Evolutionary conservation across 2,329 filamentous ascomycete species (phyloP).

Genomic region (Microcyclospora pomicola): DNA sequence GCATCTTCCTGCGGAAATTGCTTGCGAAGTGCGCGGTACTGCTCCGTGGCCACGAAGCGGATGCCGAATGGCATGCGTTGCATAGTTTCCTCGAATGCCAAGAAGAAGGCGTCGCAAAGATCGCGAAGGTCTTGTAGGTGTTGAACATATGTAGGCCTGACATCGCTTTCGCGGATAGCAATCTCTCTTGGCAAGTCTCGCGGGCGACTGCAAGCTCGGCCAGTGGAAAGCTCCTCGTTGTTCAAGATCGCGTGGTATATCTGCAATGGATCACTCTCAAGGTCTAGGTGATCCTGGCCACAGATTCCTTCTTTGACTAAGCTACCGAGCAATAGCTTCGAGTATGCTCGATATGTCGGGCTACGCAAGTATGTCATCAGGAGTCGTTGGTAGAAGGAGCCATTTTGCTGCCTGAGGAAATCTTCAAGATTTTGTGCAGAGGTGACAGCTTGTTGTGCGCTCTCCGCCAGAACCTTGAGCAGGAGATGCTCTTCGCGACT

Average conservation of each 20-base stretch:
- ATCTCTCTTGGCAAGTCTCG: slow-evolving; percentile 80
- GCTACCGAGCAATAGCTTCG: slow-evolving; percentile 72
- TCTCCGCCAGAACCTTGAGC: slow-evolving; percentile 70
- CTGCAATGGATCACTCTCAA: slow-evolving; percentile 94
- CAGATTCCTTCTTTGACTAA: slow-evolving; percentile 85
- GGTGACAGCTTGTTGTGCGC: slow-evolving; percentile 76
- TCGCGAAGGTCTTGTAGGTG: slow-evolving; percentile 88
- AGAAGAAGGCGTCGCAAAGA: slow-evolving; percentile 82
- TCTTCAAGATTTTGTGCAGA: slow-evolving; percentile 61
- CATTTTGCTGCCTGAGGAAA: slow-evolving; percentile 57
- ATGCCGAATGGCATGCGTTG: slow-evolving; percentile 87
- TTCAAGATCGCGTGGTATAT: slow-evolving; percentile 94
- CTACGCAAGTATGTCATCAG: slow-evolving; percentile 79
- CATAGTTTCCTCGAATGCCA: slow-evolving; percentile 65
- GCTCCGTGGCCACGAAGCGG: slow-evolving; percentile 74
- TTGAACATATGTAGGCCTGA: slow-evolving; percentile 80
- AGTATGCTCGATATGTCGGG: slow-evolving; percentile 80
- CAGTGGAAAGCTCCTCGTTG: slow-evolving; percentile 90
- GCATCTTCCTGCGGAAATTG: slow-evolving; percentile 71
- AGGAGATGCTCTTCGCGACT: slow-evolving; percentile 93
- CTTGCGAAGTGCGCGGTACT: slow-evolving; percentile 61
- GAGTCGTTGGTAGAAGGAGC: slow-evolving; percentile 85
- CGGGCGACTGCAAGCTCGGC: slow-evolving; percentile 64
- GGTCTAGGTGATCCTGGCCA: slow-evolving; percentile 76
- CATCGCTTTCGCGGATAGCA: slow-evolving; percentile 92